Evolutionary conservation across 2,329 filamentous ascomycete species (phyloP), one percentile per base, ranked within the genome.

Genomic region (Phyllosticta citrichinensis): DNA sequence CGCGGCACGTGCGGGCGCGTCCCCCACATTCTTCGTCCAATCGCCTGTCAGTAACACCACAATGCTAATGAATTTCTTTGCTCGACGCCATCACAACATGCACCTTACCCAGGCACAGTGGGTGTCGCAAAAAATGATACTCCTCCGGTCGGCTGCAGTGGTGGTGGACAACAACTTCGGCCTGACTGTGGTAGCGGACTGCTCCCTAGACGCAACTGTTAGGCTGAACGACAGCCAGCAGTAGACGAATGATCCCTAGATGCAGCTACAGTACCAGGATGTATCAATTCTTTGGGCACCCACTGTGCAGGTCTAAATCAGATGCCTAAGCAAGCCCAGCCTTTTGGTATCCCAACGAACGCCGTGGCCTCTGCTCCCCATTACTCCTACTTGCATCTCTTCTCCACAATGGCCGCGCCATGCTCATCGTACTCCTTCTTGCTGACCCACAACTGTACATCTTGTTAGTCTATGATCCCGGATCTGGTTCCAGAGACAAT

Each of bases 341-440:
- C 40, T 47, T 47, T 47, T 47, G 40, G 14, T 47, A 47, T n/a
- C 40, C 40, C 24, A 17, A 4, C n/a, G 12, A 30, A 35, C 30
- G 27, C 56, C 27, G 25, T 58, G 25, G n/a, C 52, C 30, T 17
- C 11, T 24, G n/a, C 2, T 35, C 10, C 11, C 14, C 51, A 6
- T 60, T 55, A 60, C 19, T 22, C 22, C 63, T 67, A 97, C 79
- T 96, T 96, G 82, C 93, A 97, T 69, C 93, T 82, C 83, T 96
- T 97, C 81, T 97, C 93, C 53, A 97, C 89, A 68, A 97, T 92
- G 65, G 85, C 85, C 5, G 86, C 80, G 1, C 94, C 94, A 73
- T 96, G 92, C 80, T 99, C 95, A 65, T 97, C 91, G 69, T 97
- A 97, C 79, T 99, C 94, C 80, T 96, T 96, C 75, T 86, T 90